Conservation (phyloP, 495 filamentous ascomycete genomes). For the Tuber melanosporum region DNA sequence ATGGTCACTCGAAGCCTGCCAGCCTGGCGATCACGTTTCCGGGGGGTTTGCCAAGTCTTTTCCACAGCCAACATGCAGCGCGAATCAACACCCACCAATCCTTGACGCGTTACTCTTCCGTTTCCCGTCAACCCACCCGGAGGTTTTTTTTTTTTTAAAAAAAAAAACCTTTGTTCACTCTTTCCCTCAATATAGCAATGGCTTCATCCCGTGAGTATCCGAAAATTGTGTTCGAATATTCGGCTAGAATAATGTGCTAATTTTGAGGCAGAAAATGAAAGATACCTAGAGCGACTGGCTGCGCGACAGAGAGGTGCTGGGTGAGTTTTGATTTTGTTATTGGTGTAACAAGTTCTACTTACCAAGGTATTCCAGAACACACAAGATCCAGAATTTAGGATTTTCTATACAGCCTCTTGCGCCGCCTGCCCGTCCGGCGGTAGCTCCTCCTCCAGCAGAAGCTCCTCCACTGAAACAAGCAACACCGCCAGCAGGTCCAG, state of each 20-base stretch:
- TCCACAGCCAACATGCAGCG: background rate
- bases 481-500: slow-evolving; percentile 8
- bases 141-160: background rate
- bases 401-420: slow-evolving; percentile 29
- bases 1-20: background rate
- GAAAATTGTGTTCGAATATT: background rate
- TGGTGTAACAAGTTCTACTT: background rate
- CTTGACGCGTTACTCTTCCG: background rate
- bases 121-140: background rate
- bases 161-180: background rate
- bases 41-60: background rate
- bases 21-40: background rate
- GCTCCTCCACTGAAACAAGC: background rate
- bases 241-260: slow-evolving; percentile 9
- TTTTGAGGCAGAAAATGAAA: slow-evolving; percentile 14
- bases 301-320: slow-evolving; percentile 36
- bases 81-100: background rate
- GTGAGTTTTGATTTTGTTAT: slow-evolving; percentile 21
- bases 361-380: slow-evolving; percentile 19
- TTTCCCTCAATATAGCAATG: slow-evolving; percentile 6
- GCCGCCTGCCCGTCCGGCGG: background rate
- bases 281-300: slow-evolving; percentile 33
- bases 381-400: slow-evolving; percentile 27
- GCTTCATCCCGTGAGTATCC: slow-evolving; percentile 22
- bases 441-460: background rate